phyloP scores from a whole-genome alignment of 441 rosid genomes.

The Raphanus hybrid region DNA sequence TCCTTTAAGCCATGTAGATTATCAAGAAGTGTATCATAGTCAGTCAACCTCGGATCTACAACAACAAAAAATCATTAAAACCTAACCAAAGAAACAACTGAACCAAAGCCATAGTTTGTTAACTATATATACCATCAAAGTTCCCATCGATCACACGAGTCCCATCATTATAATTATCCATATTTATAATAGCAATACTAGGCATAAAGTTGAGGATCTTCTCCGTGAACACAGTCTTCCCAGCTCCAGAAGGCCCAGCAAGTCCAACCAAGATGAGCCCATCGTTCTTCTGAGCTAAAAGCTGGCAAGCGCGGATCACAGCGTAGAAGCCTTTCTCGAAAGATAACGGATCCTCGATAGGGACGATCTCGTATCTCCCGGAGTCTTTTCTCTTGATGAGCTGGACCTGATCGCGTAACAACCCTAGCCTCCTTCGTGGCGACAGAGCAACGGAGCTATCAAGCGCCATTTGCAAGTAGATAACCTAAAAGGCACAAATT shows the following conservation, averaged over 20 bases:
- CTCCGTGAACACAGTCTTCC: slow-evolving; percentile 93
- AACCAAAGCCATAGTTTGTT: not conserved
- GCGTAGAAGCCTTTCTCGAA: slow-evolving; percentile 97
- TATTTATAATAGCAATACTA: slow-evolving; percentile 82
- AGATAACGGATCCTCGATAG: slow-evolving; percentile 75
- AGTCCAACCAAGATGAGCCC: slow-evolving; percentile 87
- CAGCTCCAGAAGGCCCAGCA: slow-evolving; percentile 99
- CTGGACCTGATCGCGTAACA: slow-evolving; percentile 90
- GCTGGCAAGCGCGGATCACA: slow-evolving; percentile 93
- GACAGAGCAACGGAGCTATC: slow-evolving; percentile 59
- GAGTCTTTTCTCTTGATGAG: slow-evolving; percentile 73
- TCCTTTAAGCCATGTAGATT: slow-evolving; percentile 79
- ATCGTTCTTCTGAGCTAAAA: slow-evolving; percentile 87
- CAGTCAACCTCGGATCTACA: slow-evolving; percentile 98
- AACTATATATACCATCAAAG: slow-evolving; percentile 70
- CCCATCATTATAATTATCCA: slow-evolving; percentile 96
- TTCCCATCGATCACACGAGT: slow-evolving; percentile 93
- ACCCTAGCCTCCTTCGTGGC: slow-evolving; percentile 74
- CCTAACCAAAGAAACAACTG: slow-evolving; percentile 17
- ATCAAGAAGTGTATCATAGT: slow-evolving; percentile 83
- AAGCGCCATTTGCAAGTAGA: slow-evolving; percentile 52
- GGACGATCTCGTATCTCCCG: slow-evolving; percentile 75
- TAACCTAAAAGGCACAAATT: not conserved
- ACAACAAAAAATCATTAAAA: slow-evolving; percentile 20
- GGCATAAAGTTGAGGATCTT: slow-evolving; percentile 92